These are phyloP conservation scores for Lipomyces sp. DNA, from an alignment of 805 yeast genomes.

Conservation along the genomic window DNA sequence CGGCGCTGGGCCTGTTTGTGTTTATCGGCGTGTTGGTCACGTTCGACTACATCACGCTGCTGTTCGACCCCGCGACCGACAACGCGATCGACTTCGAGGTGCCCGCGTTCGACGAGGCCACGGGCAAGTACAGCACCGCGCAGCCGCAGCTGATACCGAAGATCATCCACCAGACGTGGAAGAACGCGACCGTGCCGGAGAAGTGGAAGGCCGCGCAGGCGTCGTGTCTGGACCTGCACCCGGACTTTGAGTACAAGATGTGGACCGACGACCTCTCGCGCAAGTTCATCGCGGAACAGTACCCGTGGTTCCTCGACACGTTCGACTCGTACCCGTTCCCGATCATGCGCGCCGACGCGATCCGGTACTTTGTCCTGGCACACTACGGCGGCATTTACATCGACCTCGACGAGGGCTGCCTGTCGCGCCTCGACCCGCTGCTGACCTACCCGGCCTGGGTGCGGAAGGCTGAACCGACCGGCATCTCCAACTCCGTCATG, in stretches of 20 bases:
- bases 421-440: slow-evolving; percentile 72
- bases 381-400: slow-evolving; percentile 89
- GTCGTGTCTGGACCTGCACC: slow-evolving; percentile 72
- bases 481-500: slow-evolving; percentile 90
- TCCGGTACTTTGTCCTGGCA: slow-evolving; percentile 76
- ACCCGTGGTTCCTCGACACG: slow-evolving; percentile 80
- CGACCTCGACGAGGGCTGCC: slow-evolving; percentile 88
- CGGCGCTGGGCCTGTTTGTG: slow-evolving; percentile 20
- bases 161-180: slow-evolving; percentile 91
- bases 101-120: slow-evolving; percentile 9
- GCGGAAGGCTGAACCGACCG: slow-evolving; percentile 83
- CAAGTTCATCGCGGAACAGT: slow-evolving; percentile 71
- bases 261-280: slow-evolving; percentile 89
- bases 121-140: slow-evolving; percentile 6
- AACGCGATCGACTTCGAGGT: slow-evolving; percentile 25
- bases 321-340: slow-evolving; percentile 77
- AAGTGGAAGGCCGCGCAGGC: slow-evolving; percentile 77
- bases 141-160: slow-evolving; percentile 65
- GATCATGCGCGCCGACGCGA: slow-evolving; percentile 86
- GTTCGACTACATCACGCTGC: slow-evolving; percentile 26
- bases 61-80: slow-evolving; percentile 29
- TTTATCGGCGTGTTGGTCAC: slow-evolving; percentile 21
- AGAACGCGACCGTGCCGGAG: slow-evolving; percentile 72
- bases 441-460: slow-evolving; percentile 81
- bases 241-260: slow-evolving; percentile 74